Percentiles rank a stretch among this genome's conserved stretches.
Conservation (phyloP, 345 rosid genomes). For the Boechera divaricarpa region DNA sequence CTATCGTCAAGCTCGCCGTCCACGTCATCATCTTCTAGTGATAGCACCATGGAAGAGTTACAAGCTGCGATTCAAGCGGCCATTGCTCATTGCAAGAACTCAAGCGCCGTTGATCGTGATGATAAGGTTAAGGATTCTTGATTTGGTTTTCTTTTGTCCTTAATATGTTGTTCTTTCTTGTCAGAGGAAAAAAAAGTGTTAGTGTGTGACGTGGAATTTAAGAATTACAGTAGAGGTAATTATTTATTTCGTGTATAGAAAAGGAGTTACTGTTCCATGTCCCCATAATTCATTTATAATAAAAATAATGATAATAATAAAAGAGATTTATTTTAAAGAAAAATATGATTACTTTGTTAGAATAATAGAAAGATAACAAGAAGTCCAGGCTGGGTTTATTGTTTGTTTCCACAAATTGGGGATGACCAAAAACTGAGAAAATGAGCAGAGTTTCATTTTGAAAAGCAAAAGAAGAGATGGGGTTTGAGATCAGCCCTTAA, state of each 20-base stretch:
- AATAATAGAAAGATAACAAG: constrained; percentile 36
- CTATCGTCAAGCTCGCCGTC: constrained; percentile 49
- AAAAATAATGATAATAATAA: not conserved
- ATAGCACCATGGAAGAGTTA: constrained; percentile 93
- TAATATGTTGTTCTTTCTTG: constrained; percentile 29
- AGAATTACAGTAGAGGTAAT: constrained; percentile 21
- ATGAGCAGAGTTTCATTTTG: not conserved
- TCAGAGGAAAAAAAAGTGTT: constrained; percentile 10
- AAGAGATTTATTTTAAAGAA: constrained; percentile 6
- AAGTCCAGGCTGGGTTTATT: constrained; percentile 43
- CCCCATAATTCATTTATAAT: constrained; percentile 30
- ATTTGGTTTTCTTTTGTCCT: constrained; percentile 40
- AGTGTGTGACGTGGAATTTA: constrained; percentile 40
- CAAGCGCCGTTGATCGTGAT: constrained; percentile 56
- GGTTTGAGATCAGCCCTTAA: not conserved
- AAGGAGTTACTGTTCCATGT: constrained; percentile 24
- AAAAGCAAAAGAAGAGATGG: constrained; percentile 8
- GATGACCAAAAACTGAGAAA: constrained; percentile 6
- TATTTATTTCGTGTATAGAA: constrained; percentile 28
- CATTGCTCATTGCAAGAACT: constrained; percentile 96
- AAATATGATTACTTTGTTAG: constrained; percentile 6
- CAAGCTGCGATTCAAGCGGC: constrained; percentile 98
- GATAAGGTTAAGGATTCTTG: constrained; percentile 47
- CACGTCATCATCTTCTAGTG: constrained; percentile 56
- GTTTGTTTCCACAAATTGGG: constrained; percentile 44